Base-by-base conservation (phyloP, 1,284 basidiomycete species). In the Leccinum pachyderme region DNA sequence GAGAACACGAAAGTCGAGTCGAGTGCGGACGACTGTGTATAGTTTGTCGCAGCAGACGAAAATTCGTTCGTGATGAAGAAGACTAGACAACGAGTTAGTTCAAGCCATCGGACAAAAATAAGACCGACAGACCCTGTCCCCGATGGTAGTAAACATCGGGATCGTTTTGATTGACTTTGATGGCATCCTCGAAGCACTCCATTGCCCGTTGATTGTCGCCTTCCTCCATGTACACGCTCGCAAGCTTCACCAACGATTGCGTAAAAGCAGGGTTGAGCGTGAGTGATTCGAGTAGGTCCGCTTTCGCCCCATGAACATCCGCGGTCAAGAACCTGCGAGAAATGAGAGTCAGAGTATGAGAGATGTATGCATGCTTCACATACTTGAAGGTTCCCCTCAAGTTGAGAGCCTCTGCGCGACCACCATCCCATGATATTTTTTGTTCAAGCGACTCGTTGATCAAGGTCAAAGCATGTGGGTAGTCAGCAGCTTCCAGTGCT, bases 91-190 rank as follows among this genome's bases (percentile, higher is more conserved):
- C 28, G 27, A 7, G 27, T 68, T 35, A 56, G 44, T 18, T 37
- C 25, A 50, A 7, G n/a, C 31, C 5, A 27, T 27, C 7, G 15
- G 2, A 25, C 33, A 51, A 49, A 28, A 3, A 37, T 13, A 7
- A 28, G 31, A 37, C 27, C 24, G 12, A 68, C 77, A 53, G 51
- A 89, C 91, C 90, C 79, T 99, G 97, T 35, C 96, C 97, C 63
- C 96, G 93, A 75, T 99, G 97, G 76, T 99, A 99, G 79, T 95
- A 99, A 59, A 98, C 95, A 73, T 99, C 97, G 0, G 96, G 88
- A 74, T 99, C 95, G 51, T 87, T 77, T 5, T 88, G 73, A 67
- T 98, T 87, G 62, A 91, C 83, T 69, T 83, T 80, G 67, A 95
- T 89, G 1, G 97, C 97, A 58, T 88, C 81, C 55, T 96, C 93